Conservation (phyloP, 2,329 filamentous ascomycete species). For the Paecilomyces formosus region DNA sequence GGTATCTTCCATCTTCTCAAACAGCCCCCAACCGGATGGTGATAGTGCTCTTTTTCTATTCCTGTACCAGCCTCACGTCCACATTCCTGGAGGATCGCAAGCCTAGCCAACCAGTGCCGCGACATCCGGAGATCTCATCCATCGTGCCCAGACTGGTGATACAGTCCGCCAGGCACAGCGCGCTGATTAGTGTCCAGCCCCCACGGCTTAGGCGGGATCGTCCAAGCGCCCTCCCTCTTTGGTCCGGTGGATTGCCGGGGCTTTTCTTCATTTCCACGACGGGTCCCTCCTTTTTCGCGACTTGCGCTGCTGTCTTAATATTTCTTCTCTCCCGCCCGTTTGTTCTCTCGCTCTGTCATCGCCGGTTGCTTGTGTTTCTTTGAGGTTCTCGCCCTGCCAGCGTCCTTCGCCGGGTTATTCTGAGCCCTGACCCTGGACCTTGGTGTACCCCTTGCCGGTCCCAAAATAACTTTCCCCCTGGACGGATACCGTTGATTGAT, state of each 20-base stretch:
- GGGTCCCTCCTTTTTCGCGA: slow-evolving; percentile 4
- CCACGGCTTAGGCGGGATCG: not conserved
- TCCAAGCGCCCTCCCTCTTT: slow-evolving; percentile 2
- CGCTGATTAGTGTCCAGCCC: slow-evolving; percentile 1
- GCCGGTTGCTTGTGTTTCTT: not conserved
- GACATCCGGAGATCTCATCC: not conserved
- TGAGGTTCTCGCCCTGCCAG: slow-evolving; percentile 6
- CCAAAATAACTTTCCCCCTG: not conserved
- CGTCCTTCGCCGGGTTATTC: not conserved
- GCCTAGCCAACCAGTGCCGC: not conserved
- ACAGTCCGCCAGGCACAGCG: not conserved
- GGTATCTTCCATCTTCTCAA: too few relatives aligned
- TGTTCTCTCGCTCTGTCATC: slow-evolving; percentile 5
- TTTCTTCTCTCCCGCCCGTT: slow-evolving; percentile 12
- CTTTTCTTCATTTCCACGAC: slow-evolving; percentile 3
- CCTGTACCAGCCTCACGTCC: not conserved
- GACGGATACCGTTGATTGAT: not conserved
- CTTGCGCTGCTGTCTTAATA: slow-evolving; percentile 1
- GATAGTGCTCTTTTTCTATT: not conserved
- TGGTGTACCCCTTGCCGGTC: slow-evolving; percentile 3
- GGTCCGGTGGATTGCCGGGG: slow-evolving; percentile 3
- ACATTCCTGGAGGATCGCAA: not conserved
- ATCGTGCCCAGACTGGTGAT: not conserved
- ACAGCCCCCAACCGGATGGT: not conserved
- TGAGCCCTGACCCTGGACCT: slow-evolving; percentile 1